Evolutionary conservation across 1,284 basidiomycete species (phyloP).

Genomic region (Cryptococcus hybrid): DNA sequence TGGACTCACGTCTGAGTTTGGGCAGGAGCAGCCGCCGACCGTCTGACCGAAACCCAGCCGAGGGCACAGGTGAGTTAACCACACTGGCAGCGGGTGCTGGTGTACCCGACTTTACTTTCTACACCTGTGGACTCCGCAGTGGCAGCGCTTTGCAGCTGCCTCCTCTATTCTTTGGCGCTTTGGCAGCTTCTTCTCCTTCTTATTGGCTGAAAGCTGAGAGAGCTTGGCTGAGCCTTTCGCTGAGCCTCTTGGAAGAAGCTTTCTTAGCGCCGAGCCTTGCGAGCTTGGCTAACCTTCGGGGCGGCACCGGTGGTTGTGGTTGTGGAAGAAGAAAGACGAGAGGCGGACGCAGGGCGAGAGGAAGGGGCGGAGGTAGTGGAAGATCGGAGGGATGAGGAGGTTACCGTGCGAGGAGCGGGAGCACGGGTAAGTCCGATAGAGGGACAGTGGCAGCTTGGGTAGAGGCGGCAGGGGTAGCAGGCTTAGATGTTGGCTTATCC

Average conservation of each 20-base stretch:
- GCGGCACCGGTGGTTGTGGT: constrained; percentile 42
- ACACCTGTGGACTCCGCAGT: constrained; percentile 31
- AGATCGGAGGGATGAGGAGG: constrained; percentile 51
- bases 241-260: constrained; percentile 85
- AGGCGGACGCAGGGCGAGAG: constrained; percentile 55
- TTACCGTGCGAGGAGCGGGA: constrained; percentile 48
- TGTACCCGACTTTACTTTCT: too few species aligned
- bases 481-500: constrained; percentile 59
- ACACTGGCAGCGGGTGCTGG: too few species aligned
- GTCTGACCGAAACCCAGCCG: too few species aligned
- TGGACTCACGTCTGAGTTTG: too few species aligned
- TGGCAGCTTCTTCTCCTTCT: constrained; percentile 59
- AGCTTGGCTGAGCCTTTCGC: constrained; percentile 65
- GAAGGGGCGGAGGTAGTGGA: constrained; percentile 44
- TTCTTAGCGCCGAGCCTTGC: constrained; percentile 80
- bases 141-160: constrained; percentile 55
- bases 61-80: too few species aligned
- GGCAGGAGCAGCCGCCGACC: too few species aligned
- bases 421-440: constrained; percentile 37
- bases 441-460: constrained; percentile 29
- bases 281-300: constrained; percentile 58
- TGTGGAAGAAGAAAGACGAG: constrained; percentile 26
- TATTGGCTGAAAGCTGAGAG: constrained; percentile 78
- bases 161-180: constrained; percentile 57
- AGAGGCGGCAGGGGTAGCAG: constrained; percentile 31